Base-by-base conservation (phyloP, 2,329 filamentous ascomycete genomes). In the Clonostachys rhizophaga region DNA sequence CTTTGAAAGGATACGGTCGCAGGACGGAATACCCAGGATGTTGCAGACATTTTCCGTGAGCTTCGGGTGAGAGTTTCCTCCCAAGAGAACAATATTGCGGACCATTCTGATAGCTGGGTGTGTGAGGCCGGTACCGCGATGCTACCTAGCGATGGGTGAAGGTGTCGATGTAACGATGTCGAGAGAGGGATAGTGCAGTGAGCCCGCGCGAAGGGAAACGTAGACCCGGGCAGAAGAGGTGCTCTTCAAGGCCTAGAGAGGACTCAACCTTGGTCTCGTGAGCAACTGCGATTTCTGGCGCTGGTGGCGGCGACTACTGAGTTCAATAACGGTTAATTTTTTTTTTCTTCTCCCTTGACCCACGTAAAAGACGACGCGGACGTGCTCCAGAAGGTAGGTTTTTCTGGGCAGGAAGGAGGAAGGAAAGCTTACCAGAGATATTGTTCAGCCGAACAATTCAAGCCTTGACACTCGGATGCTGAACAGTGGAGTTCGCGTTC, bases 21-120 rank as follows among this genome's bases (percentile, higher is more conserved):
- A 89, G 17, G 83, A 76, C n/a, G 90, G 86, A 47, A 99, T 84
- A 57, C 91, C 89, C 50, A 99, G 85, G 56, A 90, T 86, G 58
- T 87, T 87, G 78, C 89, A 95, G 63, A 99, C 89, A 51, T 79
- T 87, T 58, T 95, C 86, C 55, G 89, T 88, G 56, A 97, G 82
- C 62, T 87, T 77, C 17, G 91, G 91, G 73, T 97, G 92, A 61
- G 91, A 96, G 66, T 88, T 94, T 51, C 94, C 92, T 58, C 91
- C 90, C 54, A 99, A 84, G 52, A 99, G 81, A 62, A 96, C 89
- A 55, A 99, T 90, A 68, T 96, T 96, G 67, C 91, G 87, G 56
- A 96, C 91, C 91, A 96, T 96, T 52, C 56, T 67, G 58, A 42
- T 30, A 20, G 52, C 49, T 52, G 39, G 49, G 47, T 42, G 42